Percentiles rank a stretch among this genome's conserved stretches.
These are phyloP conservation scores for Metrosideros polymorpha DNA, from an alignment of 441 rosid genomes.

Conservation along the genomic window DNA sequence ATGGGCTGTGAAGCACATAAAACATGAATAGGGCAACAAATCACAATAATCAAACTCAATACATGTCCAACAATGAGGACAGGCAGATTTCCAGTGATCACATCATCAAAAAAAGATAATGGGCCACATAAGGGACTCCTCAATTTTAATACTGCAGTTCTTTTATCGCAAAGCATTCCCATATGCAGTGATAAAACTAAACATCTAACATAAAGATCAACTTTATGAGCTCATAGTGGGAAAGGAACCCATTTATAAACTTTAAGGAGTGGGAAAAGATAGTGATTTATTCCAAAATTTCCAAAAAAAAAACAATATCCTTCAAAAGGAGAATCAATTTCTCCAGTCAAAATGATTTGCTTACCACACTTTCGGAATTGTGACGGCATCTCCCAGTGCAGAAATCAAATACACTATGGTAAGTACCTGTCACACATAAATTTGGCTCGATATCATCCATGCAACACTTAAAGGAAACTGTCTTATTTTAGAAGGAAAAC, in stretches of 20 bases:
- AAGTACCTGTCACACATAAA: constrained; percentile 43
- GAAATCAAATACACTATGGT: constrained; percentile 65
- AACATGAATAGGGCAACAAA: background rate
- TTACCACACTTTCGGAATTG: constrained; percentile 92
- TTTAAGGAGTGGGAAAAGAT: background rate
- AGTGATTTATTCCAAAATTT: background rate
- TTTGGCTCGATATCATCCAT: background rate
- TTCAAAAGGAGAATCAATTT: background rate
- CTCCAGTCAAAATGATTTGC: background rate
- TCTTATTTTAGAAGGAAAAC: background rate
- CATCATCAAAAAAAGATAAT: background rate
- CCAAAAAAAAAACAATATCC: background rate
- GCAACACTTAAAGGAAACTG: background rate
- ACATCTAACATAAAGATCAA: background rate
- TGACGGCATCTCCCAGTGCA: constrained; percentile 98
- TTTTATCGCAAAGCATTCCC: background rate
- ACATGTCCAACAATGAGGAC: background rate
- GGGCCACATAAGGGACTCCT: background rate
- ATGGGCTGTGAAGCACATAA: background rate
- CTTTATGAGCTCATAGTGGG: background rate
- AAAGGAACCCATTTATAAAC: background rate
- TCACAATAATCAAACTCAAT: background rate
- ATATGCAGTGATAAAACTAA: background rate
- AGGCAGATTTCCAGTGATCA: background rate
- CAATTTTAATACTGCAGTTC: background rate